Conservation (phyloP, 1,139 yeast genomes). For the Yamadazyma blattariae region DNA sequence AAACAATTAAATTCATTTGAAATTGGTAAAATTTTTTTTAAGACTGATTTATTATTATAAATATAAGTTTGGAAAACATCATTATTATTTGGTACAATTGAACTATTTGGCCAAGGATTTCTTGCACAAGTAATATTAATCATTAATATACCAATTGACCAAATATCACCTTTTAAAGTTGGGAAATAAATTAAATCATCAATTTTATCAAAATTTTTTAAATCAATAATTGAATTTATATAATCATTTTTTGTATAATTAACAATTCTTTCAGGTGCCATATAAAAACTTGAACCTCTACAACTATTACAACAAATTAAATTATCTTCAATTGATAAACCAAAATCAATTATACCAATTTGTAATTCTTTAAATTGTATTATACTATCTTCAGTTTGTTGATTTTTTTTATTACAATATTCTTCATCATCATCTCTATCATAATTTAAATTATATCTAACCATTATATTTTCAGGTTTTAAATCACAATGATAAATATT, state of each 20-base stretch:
- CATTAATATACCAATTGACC: slow-evolving; percentile 84
- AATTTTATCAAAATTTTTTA: slow-evolving; percentile 20
- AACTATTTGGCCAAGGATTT: slow-evolving; percentile 90
- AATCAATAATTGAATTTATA: slow-evolving; percentile 28
- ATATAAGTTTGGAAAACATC: slow-evolving; percentile 52
- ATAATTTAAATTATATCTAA: slow-evolving; percentile 34
- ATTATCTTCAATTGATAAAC: slow-evolving; percentile 66
- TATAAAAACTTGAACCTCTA: slow-evolving; percentile 84
- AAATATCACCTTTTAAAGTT: slow-evolving; percentile 78
- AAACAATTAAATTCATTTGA: slow-evolving; percentile 58
- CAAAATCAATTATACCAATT: slow-evolving; percentile 78
- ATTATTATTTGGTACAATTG: slow-evolving; percentile 54
- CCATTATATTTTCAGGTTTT: slow-evolving; percentile 86
- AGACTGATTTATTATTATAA: slow-evolving; percentile 24
- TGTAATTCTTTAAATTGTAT: slow-evolving; percentile 55
- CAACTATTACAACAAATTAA: slow-evolving; percentile 69
- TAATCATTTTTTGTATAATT: slow-evolving; percentile 37
- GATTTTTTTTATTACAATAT: not conserved
- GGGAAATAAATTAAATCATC: slow-evolving; percentile 43
- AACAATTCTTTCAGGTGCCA: slow-evolving; percentile 86
- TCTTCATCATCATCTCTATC: slow-evolving; percentile 12
- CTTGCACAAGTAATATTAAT: slow-evolving; percentile 80
- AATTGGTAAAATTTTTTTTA: slow-evolving; percentile 57
- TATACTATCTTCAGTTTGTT: slow-evolving; percentile 15
- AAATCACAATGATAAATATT: slow-evolving; percentile 85